A percentile compares a stretch with the other conserved stretches of the same genome.
Conservation (phyloP, 768 basidiomycete genomes). For the Leccinum sublutescens region DNA sequence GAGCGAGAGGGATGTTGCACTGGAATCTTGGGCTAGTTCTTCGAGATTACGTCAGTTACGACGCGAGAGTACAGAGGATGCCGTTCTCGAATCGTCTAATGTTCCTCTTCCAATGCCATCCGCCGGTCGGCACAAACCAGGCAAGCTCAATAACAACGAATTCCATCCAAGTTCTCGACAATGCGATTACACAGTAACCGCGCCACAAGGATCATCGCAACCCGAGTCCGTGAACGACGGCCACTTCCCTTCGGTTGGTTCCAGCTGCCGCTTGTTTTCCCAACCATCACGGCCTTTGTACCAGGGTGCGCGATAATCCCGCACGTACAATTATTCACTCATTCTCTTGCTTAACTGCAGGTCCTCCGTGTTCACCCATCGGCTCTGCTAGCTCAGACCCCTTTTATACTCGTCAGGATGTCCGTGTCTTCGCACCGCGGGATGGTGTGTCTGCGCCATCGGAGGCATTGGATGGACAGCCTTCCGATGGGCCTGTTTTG, state of each 20-base stretch:
- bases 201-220: conserved; percentile 17
- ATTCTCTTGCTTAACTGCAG: background rate
- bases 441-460: background rate
- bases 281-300: background rate
- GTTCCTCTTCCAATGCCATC: conserved; percentile 11
- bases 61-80: background rate
- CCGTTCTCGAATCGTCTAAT: background rate
- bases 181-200: conserved; percentile 6
- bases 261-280: background rate
- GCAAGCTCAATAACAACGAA: background rate
- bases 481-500: conserved; percentile 1
- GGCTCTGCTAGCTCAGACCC: background rate
- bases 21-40: conserved; percentile 1
- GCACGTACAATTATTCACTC: background rate
- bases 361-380: background rate
- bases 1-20: conserved; percentile 3
- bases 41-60: background rate
- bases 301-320: background rate
- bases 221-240: background rate
- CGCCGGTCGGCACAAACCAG: conserved; percentile 1
- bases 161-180: background rate
- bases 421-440: background rate
- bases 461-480: conserved; percentile 2
- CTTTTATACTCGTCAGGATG: conserved; percentile 1
- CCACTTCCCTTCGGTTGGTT: conserved; percentile 3